Evolutionary conservation across 2,329 filamentous ascomycete genomes (phyloP).

Genomic region (Hirsutella rhossiliensis): DNA sequence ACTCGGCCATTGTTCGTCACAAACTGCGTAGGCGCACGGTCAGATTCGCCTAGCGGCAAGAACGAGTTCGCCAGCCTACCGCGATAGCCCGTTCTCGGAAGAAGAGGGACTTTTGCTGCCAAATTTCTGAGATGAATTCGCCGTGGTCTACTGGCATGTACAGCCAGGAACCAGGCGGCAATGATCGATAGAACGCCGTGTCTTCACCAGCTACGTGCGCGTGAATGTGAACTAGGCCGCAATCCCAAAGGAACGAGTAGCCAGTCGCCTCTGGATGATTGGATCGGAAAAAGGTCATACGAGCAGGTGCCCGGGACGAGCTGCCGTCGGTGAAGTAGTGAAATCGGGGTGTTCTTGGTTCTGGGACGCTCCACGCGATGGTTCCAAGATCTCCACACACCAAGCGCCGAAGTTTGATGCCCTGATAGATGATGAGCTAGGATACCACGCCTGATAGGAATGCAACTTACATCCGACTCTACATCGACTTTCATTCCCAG

Average conservation of each 20-base stretch:
- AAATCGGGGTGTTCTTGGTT: background rate
- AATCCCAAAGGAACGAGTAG: background rate
- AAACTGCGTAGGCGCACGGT: background rate
- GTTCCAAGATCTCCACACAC: background rate
- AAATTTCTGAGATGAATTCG: background rate
- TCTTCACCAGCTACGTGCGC: background rate
- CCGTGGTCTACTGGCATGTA: background rate
- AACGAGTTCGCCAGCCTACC: background rate
- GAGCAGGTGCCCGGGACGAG: background rate
- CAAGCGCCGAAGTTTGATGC: background rate
- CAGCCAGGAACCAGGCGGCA: background rate
- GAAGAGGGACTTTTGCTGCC: background rate
- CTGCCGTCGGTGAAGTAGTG: background rate
- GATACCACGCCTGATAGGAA: background rate
- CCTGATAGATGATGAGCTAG: background rate
- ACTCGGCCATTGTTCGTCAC: constrained; percentile 1
- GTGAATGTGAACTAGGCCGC: background rate
- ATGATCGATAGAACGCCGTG: background rate
- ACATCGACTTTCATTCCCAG: background rate
- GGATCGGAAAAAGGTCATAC: background rate
- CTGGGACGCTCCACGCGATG: background rate
- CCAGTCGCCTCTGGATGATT: background rate
- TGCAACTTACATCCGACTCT: background rate
- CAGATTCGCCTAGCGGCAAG: background rate
- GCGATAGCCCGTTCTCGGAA: background rate